Percentiles rank a stretch among this genome's conserved stretches.
These are phyloP conservation scores for Neocallimastix lanati DNA, from an alignment of 192 early-diverging fungal genomes.

Conservation along the genomic window DNA sequence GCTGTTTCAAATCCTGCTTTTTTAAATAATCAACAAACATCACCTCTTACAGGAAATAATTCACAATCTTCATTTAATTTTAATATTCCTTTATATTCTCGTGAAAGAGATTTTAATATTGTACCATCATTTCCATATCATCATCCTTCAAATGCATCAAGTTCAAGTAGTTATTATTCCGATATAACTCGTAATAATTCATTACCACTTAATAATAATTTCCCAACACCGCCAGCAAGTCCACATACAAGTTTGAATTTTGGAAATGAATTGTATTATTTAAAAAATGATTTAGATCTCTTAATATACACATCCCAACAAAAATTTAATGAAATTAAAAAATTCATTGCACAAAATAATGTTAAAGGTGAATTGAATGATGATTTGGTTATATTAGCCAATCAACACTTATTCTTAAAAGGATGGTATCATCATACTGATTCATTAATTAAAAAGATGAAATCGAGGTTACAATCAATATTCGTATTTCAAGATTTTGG, in stretches of 20 bases:
- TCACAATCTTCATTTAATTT: background rate
- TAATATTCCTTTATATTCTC: background rate
- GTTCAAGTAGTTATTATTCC: background rate
- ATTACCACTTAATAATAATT: background rate
- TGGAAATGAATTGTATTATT: background rate
- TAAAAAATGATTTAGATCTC: background rate
- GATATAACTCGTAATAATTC: background rate
- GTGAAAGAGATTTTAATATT: background rate
- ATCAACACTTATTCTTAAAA: background rate
- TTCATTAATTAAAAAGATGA: background rate
- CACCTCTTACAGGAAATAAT: background rate
- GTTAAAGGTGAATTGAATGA: background rate
- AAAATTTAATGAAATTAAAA: background rate
- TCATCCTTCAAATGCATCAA: background rate
- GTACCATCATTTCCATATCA: background rate
- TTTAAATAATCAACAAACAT: background rate
- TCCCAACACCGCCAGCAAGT: background rate
- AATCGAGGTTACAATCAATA: background rate
- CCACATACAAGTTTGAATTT: background rate
- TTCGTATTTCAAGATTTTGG: background rate
- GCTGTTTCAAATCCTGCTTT: background rate
- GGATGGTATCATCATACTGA: background rate
- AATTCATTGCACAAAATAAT: background rate
- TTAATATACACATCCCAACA: background rate
- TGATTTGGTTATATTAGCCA: background rate